These are phyloP conservation scores for Pisolithus marmoratus DNA, from an alignment of 768 basidiomycete species.

Conservation along the genomic window DNA sequence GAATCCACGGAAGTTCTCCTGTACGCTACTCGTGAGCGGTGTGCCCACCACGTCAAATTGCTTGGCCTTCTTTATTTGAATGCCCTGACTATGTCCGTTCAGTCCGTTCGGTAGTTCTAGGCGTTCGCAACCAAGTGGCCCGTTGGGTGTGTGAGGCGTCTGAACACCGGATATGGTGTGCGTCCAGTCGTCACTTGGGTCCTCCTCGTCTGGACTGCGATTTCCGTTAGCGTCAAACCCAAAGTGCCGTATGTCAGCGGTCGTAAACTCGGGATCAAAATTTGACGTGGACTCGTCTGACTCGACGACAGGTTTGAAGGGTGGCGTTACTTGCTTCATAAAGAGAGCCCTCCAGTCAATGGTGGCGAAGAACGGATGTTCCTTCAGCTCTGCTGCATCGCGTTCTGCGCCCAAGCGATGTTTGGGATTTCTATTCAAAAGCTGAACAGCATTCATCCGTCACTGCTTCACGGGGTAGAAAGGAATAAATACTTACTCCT, in stretches of 20 bases:
- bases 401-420: constrained; percentile 89
- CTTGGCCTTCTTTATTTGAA: constrained; percentile 49
- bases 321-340: constrained; percentile 87
- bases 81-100: constrained; percentile 27
- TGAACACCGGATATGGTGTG: constrained; percentile 30
- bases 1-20: constrained; percentile 96
- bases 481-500: constrained; percentile 57
- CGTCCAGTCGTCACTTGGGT: constrained; percentile 61
- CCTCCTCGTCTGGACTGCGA: constrained; percentile 44
- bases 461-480: constrained; percentile 5
- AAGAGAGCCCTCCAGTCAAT: constrained; percentile 92
- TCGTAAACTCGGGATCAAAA: constrained; percentile 97
- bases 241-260: constrained; percentile 77
- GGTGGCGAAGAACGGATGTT: constrained; percentile 85
- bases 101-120: constrained; percentile 7
- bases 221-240: constrained; percentile 49
- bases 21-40: constrained; percentile 85
- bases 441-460: constrained; percentile 41
- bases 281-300: constrained; percentile 98
- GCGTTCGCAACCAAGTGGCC: constrained; percentile 66
- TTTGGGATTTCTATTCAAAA: constrained; percentile 97
- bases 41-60: constrained; percentile 43
- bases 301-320: constrained; percentile 97
- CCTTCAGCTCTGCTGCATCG: constrained; percentile 91
- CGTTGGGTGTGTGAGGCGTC: constrained; percentile 59